Conservation (phyloP, 2,329 filamentous ascomycete genomes). For the Knufia petricola region DNA sequence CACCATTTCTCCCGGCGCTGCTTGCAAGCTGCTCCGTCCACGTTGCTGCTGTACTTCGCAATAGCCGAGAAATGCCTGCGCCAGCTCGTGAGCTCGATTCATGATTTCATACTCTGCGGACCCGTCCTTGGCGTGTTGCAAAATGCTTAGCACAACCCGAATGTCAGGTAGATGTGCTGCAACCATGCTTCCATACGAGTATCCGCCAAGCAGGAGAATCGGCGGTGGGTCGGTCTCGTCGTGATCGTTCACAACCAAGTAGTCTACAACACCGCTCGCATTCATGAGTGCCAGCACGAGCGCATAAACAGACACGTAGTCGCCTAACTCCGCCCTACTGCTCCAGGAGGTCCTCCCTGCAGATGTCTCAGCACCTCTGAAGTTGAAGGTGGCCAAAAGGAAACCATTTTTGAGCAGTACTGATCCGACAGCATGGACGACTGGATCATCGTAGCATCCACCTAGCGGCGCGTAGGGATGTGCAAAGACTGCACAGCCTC, state of each 20-base stretch:
- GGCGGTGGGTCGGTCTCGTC: neutral
- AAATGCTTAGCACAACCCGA: constrained; percentile 49
- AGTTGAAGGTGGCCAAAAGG: constrained; percentile 82
- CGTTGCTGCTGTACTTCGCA: constrained; percentile 10
- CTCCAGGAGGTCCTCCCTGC: constrained; percentile 80
- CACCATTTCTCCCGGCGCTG: neutral
- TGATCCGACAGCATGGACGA: constrained; percentile 58
- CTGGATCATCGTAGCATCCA: constrained; percentile 70
- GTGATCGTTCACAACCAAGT: neutral
- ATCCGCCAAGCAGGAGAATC: constrained; percentile 59
- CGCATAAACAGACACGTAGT: constrained; percentile 74
- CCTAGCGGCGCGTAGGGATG: constrained; percentile 88
- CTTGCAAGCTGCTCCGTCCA: neutral
- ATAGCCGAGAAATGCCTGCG: constrained; percentile 15
- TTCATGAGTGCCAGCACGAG: constrained; percentile 49
- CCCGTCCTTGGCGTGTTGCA: constrained; percentile 44
- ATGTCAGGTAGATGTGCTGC: constrained; percentile 59
- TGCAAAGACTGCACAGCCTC: constrained; percentile 57
- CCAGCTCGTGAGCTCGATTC: constrained; percentile 56
- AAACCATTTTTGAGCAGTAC: constrained; percentile 62
- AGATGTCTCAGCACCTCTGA: constrained; percentile 68
- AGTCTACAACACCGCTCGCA: constrained; percentile 9
- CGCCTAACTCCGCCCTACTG: constrained; percentile 65
- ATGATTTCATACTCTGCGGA: constrained; percentile 60
- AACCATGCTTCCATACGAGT: constrained; percentile 85